Evolutionary conservation across 495 filamentous ascomycete species (phyloP), one percentile per base, ranked within the genome.

Genomic region (Chaetomium fimeti): DNA sequence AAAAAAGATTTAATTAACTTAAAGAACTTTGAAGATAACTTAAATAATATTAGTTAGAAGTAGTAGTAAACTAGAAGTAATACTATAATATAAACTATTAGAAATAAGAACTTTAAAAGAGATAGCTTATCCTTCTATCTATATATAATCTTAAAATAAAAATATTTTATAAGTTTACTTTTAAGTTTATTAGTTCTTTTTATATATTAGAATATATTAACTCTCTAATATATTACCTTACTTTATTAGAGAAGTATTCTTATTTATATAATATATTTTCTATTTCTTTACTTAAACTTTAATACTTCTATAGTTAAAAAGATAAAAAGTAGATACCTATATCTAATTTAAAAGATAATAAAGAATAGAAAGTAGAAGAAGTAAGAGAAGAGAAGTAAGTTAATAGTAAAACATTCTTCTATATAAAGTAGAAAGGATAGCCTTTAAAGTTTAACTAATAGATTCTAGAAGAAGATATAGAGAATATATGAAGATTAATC

Each of bases 181-280:
- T 11, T 3, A 57, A 57, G 20, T 57, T 57, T n/a, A 57, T 57
- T 57, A 16, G 54, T 18, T 32, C n/a, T 2, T 55, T 55, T 38
- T 12, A 12, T n/a, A 38, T 55, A 2, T 36, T 55, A 11, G 28
- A 55, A 5, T 36, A 4, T 20, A 29, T 55, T 55, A 18, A 28
- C 22, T 20, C 28, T 2, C n/a, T 55, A 12, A 28, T 28, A 38
- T 55, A 55, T 55, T 18, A n/a, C 5, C 20, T 55, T 3, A 12
- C 18, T 5, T 16, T 55, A 2, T 28, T 12, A 1, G 28, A 36
- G 15, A 13, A 55, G 9, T 55, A 55, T 38, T 36, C 8, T 3
- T 3, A 16, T 38, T 55, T 55, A 38, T 22, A 55, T 38, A 55
- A 55, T 55, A 8, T 55, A 7, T 32, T 55, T 6, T 9, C 28